Conservation (phyloP, 2,329 filamentous ascomycete species). For the Fusarium sacchari region DNA sequence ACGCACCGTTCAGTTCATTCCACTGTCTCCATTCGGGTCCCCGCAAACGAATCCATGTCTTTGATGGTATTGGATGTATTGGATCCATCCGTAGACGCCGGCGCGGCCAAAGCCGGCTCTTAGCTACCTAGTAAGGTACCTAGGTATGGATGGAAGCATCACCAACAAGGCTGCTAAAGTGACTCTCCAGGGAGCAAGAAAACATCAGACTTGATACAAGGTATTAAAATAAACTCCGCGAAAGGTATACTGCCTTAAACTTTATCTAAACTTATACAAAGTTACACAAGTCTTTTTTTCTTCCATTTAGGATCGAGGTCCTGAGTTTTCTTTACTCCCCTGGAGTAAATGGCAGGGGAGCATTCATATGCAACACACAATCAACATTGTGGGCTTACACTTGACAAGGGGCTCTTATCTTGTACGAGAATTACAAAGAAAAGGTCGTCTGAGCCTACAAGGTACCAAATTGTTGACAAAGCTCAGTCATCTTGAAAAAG, state of each 20-base stretch:
- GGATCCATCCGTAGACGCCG: neutral
- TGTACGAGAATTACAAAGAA: neutral
- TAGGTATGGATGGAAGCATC: neutral
- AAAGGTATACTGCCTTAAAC: too few relatives aligned
- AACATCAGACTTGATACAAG: too few relatives aligned
- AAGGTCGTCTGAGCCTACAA: neutral
- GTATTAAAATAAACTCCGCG: too few relatives aligned
- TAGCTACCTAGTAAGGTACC: too few relatives aligned
- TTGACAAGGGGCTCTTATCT: neutral
- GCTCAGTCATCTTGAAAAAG: neutral
- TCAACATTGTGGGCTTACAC: neutral
- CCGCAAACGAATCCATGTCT: constrained; percentile 30
- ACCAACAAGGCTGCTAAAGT: neutral
- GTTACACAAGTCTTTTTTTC: too few relatives aligned
- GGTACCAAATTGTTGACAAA: neutral
- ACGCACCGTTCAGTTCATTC: neutral
- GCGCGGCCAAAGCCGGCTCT: constrained; percentile 5
- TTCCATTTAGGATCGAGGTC: too few relatives aligned
- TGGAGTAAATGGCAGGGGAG: neutral
- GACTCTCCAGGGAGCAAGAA: too few relatives aligned
- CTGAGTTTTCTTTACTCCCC: too few relatives aligned
- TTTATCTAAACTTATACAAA: too few relatives aligned
- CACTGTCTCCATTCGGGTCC: neutral
- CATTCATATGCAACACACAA: neutral
- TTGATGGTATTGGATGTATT: too few relatives aligned